Percentiles rank a stretch among this genome's conserved stretches.
Conservation (phyloP, 2,329 filamentous ascomycete genomes). For the Chrysoporthe puriensis region DNA sequence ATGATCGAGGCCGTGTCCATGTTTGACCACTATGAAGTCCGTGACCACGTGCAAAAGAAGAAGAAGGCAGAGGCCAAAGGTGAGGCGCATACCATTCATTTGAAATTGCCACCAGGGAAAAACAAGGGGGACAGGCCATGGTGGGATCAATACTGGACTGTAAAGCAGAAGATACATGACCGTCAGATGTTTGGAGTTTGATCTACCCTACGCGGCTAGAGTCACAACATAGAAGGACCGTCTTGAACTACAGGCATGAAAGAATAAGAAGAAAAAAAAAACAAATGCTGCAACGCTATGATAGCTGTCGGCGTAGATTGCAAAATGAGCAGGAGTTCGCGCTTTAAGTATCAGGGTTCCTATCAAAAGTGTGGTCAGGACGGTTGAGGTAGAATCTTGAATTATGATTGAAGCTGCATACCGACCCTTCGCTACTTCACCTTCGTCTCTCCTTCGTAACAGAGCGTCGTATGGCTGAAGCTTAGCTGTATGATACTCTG, state of each 20-base stretch:
- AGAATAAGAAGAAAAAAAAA: too few relatives aligned
- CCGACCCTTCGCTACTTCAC: background rate
- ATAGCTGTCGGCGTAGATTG: too few relatives aligned
- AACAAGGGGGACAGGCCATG: constrained; percentile 29
- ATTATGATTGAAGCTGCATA: background rate
- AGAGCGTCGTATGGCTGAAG: background rate
- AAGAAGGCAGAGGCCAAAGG: constrained; percentile 28
- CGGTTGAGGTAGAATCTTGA: background rate
- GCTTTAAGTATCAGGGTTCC: background rate
- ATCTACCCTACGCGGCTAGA: background rate
- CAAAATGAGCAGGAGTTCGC: background rate
- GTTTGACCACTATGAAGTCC: constrained; percentile 33
- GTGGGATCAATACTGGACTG: constrained; percentile 33
- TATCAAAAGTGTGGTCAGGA: background rate
- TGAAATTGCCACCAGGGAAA: constrained; percentile 27
- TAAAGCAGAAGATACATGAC: constrained; percentile 30
- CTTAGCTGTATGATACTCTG: background rate
- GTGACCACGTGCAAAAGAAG: constrained; percentile 28
- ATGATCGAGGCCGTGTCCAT: constrained; percentile 34
- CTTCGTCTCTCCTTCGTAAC: background rate
- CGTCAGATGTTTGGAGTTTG: constrained; percentile 31
- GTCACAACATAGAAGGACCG: too few relatives aligned
- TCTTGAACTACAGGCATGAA: too few relatives aligned
- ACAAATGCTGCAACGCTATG: too few relatives aligned
- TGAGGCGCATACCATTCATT: constrained; percentile 26